phyloP scores from a whole-genome alignment of 495 filamentous ascomycete genomes.

The Margaritispora aquatica region DNA sequence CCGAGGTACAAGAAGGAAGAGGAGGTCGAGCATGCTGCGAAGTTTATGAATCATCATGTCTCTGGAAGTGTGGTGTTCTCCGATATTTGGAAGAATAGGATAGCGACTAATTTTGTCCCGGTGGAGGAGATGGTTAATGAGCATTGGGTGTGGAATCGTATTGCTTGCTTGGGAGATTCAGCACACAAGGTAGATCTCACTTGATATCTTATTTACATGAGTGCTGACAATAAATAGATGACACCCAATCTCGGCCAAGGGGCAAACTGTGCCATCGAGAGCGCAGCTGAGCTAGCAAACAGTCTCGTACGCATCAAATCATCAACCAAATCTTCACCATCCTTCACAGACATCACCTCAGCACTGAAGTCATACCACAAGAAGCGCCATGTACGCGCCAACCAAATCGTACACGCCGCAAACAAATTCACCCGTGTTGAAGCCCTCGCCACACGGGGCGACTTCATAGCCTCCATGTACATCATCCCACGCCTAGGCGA shows the following conservation, averaged over 20 bases:
- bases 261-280: slow-evolving; percentile 35
- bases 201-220: slow-evolving; percentile 32
- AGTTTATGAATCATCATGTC: slow-evolving; percentile 15
- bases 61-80: slow-evolving; percentile 23
- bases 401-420: too few species aligned
- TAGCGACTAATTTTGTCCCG: slow-evolving; percentile 19
- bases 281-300: slow-evolving; percentile 30
- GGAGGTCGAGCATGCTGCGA: slow-evolving; percentile 24
- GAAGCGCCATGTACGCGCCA: too few species aligned
- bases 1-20: slow-evolving; percentile 31
- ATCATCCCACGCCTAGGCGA: too few species aligned
- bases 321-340: too few species aligned
- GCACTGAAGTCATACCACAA: too few species aligned
- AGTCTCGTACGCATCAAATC: too few species aligned
- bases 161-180: slow-evolving; percentile 37
- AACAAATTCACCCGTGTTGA: too few species aligned
- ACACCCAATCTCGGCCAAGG: slow-evolving; percentile 32
- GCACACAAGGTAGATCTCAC: too few species aligned
- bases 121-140: slow-evolving; percentile 35
- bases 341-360: too few species aligned
- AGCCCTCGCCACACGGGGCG: too few species aligned
- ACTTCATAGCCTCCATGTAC: too few species aligned
- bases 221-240: slow-evolving; percentile 41
- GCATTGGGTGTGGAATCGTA: slow-evolving; percentile 29
- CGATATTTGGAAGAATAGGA: slow-evolving; percentile 16